Base-by-base conservation (phyloP, 2,329 filamentous ascomycete genomes). In the Atkinsonella texensis region DNA sequence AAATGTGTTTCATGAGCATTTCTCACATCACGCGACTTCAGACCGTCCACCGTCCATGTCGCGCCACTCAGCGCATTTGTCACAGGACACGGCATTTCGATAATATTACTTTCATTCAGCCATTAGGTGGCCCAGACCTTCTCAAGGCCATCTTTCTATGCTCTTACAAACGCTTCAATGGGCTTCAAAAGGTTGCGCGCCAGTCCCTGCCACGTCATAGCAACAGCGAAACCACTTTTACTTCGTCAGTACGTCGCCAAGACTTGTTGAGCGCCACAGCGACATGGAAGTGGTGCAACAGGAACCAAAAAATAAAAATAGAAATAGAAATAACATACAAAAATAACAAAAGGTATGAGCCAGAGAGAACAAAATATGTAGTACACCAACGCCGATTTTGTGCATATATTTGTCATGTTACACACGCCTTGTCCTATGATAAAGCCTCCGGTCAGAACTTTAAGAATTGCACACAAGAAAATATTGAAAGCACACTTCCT, bases 361-460 rank as follows among this genome's bases (percentile, higher is more conserved):
- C 2, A 8, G 2, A 28, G 28, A 28, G 28, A 15, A 20, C 3
- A 49, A 42, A 4, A 32, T 33, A 28, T 41, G 5, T 20, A 28
- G 59, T 53, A 54, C 55, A 47, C 48, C 57, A 62, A 62, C 62
- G 61, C 60, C 62, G 56, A 54, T 33, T 33, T 49, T 40, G 46
- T 52, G 46, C 42, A 46, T 23, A n/a, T 49, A 41, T 49, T 49
- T 46, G 47, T 49, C 23, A 15, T 49, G 46, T 28, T 42, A 52
- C 42, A 52, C 42, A 49, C 35, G n/a, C 32, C 46, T 18, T 47
- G 52, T 28, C 39, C 23, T 15, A 49, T 23, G 39, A 17, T 32
- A 23, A 6, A 33, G 47, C n/a, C 47, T 18, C 39, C 39, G 4
- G 20, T 7, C n/a, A 43, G 12, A 12, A n/a, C 32, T 6, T 12